Base-by-base conservation (phyloP, 331 rosid species). In the Acacia pycnantha region DNA sequence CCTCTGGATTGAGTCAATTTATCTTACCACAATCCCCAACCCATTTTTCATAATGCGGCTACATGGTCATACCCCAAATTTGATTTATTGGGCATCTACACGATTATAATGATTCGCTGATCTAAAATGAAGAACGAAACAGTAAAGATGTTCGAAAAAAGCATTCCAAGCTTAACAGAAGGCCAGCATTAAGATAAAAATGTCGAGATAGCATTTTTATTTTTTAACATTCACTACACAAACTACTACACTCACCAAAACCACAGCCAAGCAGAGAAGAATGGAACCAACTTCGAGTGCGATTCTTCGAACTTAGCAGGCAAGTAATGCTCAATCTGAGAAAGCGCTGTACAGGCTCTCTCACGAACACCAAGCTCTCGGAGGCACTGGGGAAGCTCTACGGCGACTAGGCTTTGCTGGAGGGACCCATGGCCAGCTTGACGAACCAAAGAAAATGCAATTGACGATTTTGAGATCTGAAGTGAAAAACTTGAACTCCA, bases 391-490 rank as follows among this genome's bases (percentile, higher is more conserved):
- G n/a, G 73, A 37, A 73, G 78, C 66, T 62, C 41, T 37, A 44
- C 41, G 15, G 50, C 54, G 58, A 54, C 79, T 46, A 31, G 53
- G 48, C 44, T 72, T 21, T 66, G 62, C 21, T 61, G 16, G 37
- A 15, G 15, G 74, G 35, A 74, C 69, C 69, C 79, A 53, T 53
- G 14, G 35, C 50, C 50, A 53, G 33, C 0, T 35, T 12, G 11
- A 35, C 50, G 74, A 82, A 77, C 67, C 80, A 41, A 56, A 13
- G 5, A 46, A 73, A 73, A 56, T 31, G 69, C 46, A 82, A 79
- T 84, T 84, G 69, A 29, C 72, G 85, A 56, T 62, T 79, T 72
- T 53, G 79, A 82, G 90, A 84, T 84, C 90, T 71, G 67, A 76
- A 83, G 75, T 70, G 27, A 72, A 33, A 66, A 72, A 72, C 81